Evolutionary conservation across 768 basidiomycete genomes (phyloP), one percentile per base, ranked within the genome.

Genomic region (Pisolithus microcarpus): DNA sequence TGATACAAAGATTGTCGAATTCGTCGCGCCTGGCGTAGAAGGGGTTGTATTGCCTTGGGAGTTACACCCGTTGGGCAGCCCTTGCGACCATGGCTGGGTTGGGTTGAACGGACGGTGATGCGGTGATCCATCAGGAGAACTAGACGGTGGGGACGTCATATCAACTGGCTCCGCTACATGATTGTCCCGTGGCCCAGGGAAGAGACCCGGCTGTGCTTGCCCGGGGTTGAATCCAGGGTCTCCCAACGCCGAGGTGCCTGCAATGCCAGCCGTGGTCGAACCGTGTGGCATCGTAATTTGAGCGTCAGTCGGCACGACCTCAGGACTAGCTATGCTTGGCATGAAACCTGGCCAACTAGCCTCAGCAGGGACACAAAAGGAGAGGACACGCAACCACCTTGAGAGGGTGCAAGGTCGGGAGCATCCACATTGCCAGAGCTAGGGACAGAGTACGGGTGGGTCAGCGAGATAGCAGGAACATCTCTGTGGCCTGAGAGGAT

Each of bases 171-270:
- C 71, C 23, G 54, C 68, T 58, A 59, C 37, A 49, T 60, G 58
- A 54, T 54, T 53, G 66, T 65, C 53, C 68, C 65, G 60, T 19
- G 68, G 47, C 50, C 70, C 53, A 56, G 66, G 51, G 46, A 71
- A 71, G 19, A 56, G 57, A 9, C 64, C 61, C 16, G 56, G 58
- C 45, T 69, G 70, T 21, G 65, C 65, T 49, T 52, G 68, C 15
- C 61, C 69, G 1, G 49, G 54, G 55, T 61, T 61, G 59, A 78
- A 79, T 26, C 71, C 57, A 38, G 73, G 69, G 47, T 77, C 77
- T n/a, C 71, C 65, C 5, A 74, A 54, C 1, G 70, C 61, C 13
- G 78, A 77, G n/a, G 77, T 78, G 10, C 69, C 67, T 13, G 4
- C 31, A 11, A 2, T 34, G 31, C 13, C 13, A 34, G 34, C 34